phyloP scores from a whole-genome alignment of 805 yeast species.

The Alloascoidea hylecoeti region DNA sequence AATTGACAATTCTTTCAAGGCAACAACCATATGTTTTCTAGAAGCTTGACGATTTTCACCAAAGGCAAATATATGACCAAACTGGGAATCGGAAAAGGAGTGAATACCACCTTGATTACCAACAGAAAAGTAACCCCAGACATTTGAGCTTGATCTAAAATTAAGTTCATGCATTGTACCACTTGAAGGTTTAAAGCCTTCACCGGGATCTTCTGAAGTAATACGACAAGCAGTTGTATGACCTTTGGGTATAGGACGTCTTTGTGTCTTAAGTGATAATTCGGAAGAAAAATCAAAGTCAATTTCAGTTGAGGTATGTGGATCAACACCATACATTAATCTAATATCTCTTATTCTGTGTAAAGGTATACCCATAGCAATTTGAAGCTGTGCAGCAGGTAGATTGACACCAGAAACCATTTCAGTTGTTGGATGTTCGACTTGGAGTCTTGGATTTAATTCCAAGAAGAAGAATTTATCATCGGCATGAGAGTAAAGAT shows the following conservation, averaged over 20 bases:
- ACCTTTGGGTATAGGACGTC: conserved; percentile 93
- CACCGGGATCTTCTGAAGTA: conserved; percentile 98
- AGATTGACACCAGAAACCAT: conserved; percentile 98
- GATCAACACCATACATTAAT: conserved; percentile 87
- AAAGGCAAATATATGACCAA: conserved; percentile 97
- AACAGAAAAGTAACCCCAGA: conserved; percentile 99
- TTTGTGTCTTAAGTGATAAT: conserved; percentile 61
- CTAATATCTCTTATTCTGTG: conserved; percentile 91
- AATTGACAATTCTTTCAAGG: conserved; percentile 87
- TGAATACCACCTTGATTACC: conserved; percentile 95
- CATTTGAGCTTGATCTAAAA: conserved; percentile 93
- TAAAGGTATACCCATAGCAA: conserved; percentile 99
- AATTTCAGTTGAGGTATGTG: conserved; percentile 78
- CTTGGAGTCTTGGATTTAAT: conserved; percentile 96
- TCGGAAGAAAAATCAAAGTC: conserved; percentile 80
- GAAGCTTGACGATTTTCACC: conserved; percentile 98
- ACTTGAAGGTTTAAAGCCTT: conserved; percentile 97
- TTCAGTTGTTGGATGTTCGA: conserved; percentile 99
- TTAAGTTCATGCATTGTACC: conserved; percentile 94
- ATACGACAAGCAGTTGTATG: conserved; percentile 99
- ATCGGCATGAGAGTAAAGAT: conserved; percentile 85
- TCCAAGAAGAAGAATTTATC: conserved; percentile 94
- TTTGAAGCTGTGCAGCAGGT: conserved; percentile 97
- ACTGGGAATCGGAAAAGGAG: conserved; percentile 95
- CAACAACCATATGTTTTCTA: conserved; percentile 98